These are phyloP conservation scores for Bombardia bombarda DNA, from an alignment of 495 filamentous ascomycete genomes.

Conservation along the genomic window DNA sequence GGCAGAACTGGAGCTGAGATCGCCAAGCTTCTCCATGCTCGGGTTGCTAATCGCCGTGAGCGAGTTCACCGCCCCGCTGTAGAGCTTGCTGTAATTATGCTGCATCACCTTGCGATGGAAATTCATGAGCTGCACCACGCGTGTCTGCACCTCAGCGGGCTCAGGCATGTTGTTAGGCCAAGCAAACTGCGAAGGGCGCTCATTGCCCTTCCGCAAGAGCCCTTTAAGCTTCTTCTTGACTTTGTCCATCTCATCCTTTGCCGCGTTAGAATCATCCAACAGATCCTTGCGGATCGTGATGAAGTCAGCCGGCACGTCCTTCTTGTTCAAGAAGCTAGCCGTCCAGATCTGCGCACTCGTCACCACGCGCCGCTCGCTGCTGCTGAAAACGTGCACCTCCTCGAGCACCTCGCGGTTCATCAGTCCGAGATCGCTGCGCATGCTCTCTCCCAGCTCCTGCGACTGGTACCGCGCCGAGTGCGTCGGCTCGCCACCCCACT, in stretches of 20 bases:
- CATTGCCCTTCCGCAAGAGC: constrained; percentile 76
- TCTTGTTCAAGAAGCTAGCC: constrained; percentile 77
- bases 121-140: constrained; percentile 95
- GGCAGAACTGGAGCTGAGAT: constrained; percentile 25
- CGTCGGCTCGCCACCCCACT: constrained; percentile 97
- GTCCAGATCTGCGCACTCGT: constrained; percentile 97
- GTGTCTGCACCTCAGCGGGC: constrained; percentile 77
- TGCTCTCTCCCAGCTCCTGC: constrained; percentile 87
- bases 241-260: constrained; percentile 99
- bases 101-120: constrained; percentile 93
- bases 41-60: constrained; percentile 47
- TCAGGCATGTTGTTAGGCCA: constrained; percentile 97
- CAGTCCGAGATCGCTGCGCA: constrained; percentile 87
- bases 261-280: constrained; percentile 96
- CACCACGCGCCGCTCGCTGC: constrained; percentile 87
- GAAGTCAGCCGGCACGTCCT: constrained; percentile 73
- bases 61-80: constrained; percentile 51
- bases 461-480: constrained; percentile 95
- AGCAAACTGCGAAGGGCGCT: constrained; percentile 86
- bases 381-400: constrained; percentile 87
- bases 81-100: constrained; percentile 76
- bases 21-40: constrained; percentile 26
- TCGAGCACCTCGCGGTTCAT: constrained; percentile 89
- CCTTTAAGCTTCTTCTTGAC: constrained; percentile 98
- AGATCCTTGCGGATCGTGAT: constrained; percentile 90